A percentile compares a stretch with the other conserved stretches of the same genome.
Conservation (phyloP, 2,329 filamentous ascomycete species). For the Phoma herbarum region DNA sequence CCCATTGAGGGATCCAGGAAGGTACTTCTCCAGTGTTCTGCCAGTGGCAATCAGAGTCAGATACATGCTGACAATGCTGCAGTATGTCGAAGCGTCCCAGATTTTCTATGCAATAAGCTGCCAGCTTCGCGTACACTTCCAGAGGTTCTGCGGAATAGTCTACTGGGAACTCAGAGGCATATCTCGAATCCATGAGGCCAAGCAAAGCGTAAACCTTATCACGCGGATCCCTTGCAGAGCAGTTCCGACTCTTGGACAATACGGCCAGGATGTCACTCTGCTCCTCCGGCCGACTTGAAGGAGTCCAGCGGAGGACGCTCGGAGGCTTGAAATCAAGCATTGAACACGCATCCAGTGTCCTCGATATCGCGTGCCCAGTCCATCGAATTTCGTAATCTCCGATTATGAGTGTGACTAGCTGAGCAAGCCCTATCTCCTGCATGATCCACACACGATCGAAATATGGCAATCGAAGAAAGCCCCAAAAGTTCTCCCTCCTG, state of each 20-base stretch:
- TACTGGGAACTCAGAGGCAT: neutral
- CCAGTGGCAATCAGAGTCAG: neutral
- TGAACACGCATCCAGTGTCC: neutral
- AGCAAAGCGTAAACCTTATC: constrained; percentile 24
- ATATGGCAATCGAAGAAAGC: constrained; percentile 10
- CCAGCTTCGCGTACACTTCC: neutral
- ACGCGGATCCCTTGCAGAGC: constrained; percentile 17
- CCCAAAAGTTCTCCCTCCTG: neutral
- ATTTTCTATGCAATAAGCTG: neutral
- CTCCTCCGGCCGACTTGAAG: neutral
- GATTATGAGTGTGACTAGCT: neutral
- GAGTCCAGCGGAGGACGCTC: constrained; percentile 1
- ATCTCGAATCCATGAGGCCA: constrained; percentile 4
- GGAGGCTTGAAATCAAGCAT: neutral
- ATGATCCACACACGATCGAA: constrained; percentile 30
- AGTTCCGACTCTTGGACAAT: constrained; percentile 14
- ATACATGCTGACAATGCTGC: neutral
- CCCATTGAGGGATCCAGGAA: constrained; percentile 1
- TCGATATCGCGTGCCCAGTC: neutral
- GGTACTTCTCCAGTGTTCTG: neutral
- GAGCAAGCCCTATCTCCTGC: constrained; percentile 28
- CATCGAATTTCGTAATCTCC: constrained; percentile 1
- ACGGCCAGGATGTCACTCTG: constrained; percentile 16
- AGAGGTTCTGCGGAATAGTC: neutral
- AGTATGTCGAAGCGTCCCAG: constrained; percentile 1